phyloP scores from a whole-genome alignment of 805 yeast genomes.

The Cyberlindnera galapagoensis region DNA sequence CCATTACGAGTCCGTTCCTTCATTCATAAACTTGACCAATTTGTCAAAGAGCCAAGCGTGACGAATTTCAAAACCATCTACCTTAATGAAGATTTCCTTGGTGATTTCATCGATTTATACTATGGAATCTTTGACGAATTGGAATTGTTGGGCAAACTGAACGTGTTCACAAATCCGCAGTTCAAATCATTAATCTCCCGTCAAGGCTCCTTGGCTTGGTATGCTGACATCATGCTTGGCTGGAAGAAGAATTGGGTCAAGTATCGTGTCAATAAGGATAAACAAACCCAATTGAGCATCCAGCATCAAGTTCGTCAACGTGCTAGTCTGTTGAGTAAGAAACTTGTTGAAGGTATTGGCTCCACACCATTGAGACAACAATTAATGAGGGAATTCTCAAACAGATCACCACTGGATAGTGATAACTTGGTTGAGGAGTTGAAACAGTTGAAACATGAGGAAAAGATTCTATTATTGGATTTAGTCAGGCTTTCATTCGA shows the following conservation, averaged over 20 bases:
- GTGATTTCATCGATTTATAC: constrained; percentile 50
- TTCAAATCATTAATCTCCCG: constrained; percentile 35
- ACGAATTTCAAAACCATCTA: constrained; percentile 24
- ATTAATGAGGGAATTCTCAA: constrained; percentile 25
- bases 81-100: constrained; percentile 39
- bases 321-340: constrained; percentile 40
- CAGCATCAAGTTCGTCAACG: constrained; percentile 56
- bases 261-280: constrained; percentile 35
- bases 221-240: constrained; percentile 53
- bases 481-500: constrained; percentile 38
- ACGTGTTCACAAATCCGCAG: constrained; percentile 34
- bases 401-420: constrained; percentile 14
- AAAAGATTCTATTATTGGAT: constrained; percentile 32
- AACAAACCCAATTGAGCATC: constrained; percentile 47
- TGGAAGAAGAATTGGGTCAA: constrained; percentile 44
- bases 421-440: constrained; percentile 22
- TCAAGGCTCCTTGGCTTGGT: constrained; percentile 68
- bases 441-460: constrained; percentile 29
- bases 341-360: constrained; percentile 24
- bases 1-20: constrained; percentile 47
- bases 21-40: constrained; percentile 8
- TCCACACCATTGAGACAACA: constrained; percentile 25
- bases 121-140: constrained; percentile 64
- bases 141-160: constrained; percentile 46
- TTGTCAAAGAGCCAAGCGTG: constrained; percentile 15